Evolutionary conservation across 352 stramenopile genomes (phyloP), one percentile per base, ranked within the genome.

Genomic region (Halophytophthora polymorphica): DNA sequence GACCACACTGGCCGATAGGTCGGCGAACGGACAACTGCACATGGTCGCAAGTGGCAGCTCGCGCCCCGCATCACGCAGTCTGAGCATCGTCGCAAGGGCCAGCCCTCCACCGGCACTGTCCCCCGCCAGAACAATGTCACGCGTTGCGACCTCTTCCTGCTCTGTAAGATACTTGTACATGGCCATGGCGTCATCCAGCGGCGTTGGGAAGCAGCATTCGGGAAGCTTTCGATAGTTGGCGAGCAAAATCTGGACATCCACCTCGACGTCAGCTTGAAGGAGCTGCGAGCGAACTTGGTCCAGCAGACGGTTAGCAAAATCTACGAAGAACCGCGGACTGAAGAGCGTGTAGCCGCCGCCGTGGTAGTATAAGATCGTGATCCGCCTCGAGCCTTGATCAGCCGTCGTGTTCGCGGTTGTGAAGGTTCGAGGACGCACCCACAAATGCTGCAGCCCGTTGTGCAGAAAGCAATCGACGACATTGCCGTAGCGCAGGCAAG

Each of bases 221-320:
- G 73, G 71, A 15, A 76, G 53, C 54, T 85, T 88, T n/a, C 73
- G 76, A 59, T 85, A 88, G 58, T 85, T 88, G 23, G 69, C 73
- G n/a, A 88, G 55, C 42, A 85, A 57, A n/a, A 77, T 67, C 38
- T 84, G 56, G 17, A 83, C 69, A 19, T 68, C 39, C 15, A 65
- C 28, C 8, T 40, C n/a, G 19, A 28, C 39, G 22, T 35, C 25
- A 35, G 29, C 29, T 35, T 29, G 42, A 23, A 7, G 22, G 34
- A 71, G 56, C 41, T 66, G 55, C 7, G 7, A 42, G 40, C 38
- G 17, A 2, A 73, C 22, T 33, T 66, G 45, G 21, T n/a, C 50
- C 3, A 69, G 62, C 34, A 83, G 38, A 18, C 67, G 65, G 36
- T 62, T 71, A 41, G 61, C 64, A 31, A 87, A 81, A 39, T 70